Conservation (phyloP, 2,329 filamentous ascomycete genomes). For the Aspergillus sojae region DNA sequence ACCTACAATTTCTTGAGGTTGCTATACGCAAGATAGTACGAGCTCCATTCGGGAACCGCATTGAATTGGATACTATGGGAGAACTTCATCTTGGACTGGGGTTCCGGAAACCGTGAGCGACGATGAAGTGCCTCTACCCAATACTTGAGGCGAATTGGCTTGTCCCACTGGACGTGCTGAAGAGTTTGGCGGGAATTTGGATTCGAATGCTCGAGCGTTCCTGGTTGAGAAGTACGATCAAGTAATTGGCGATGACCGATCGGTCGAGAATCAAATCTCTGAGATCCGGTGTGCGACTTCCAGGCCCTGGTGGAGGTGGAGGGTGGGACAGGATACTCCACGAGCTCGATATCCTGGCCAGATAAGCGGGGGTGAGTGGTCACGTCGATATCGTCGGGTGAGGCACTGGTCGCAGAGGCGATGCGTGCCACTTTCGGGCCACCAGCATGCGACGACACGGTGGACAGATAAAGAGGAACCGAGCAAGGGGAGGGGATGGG, state of each 20-base stretch:
- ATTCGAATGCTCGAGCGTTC: not conserved
- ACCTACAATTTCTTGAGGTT: constrained; percentile 96
- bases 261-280: not conserved
- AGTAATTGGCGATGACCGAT: constrained; percentile 2
- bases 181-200: not conserved
- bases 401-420: constrained; percentile 31
- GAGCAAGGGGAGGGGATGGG: constrained; percentile 6
- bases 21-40: constrained; percentile 96
- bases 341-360: constrained; percentile 38
- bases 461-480: constrained; percentile 13
- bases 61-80: constrained; percentile 99
- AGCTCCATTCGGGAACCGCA: constrained; percentile 99
- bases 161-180: constrained; percentile 7
- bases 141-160: constrained; percentile 28
- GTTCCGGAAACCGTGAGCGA: constrained; percentile 41
- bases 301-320: constrained; percentile 8
- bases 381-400: constrained; percentile 15
- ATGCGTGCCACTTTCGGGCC: constrained; percentile 27
- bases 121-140: constrained; percentile 39
- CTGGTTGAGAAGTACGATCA: not conserved
- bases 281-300: constrained; percentile 10
- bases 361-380: constrained; percentile 22
- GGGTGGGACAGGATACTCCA: constrained; percentile 23
- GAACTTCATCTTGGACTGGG: constrained; percentile 95
- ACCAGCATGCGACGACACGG: constrained; percentile 32